Evolutionary conservation across 495 filamentous ascomycete species (phyloP), one percentile per base, ranked within the genome.

Genomic region (Penicillium macrosclerotiorum): DNA sequence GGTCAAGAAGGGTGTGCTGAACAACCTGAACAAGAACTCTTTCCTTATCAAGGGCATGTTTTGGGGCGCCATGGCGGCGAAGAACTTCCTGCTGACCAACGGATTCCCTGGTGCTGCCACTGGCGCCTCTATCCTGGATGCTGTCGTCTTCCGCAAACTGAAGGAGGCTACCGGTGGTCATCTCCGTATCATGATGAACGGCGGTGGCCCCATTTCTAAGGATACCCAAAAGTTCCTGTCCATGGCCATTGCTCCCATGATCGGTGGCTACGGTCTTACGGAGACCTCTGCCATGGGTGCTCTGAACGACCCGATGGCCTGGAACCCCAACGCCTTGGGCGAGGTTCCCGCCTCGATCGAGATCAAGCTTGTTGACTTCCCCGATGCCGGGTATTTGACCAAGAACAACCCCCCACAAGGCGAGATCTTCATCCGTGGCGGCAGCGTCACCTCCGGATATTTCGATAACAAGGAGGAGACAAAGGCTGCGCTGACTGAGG

Each of bases 271-370:
- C 60, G 93, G 93, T 37, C 76, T 97, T 56, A 98, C 93, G 4
- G 93, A 98, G 70, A 98, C 93, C 3, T 78, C 84, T 17, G 93
- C 90, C 36, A 96, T 96, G 89, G 94, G 93, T 54, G 82, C 84
- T 13, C 73, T 98, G 14, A 94, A 89, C 74, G 90, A 90, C 64
- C 93, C 93, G 4, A 63, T 84, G 52, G 85, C 92, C 53, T 98
- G 92, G 92, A 92, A 89, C 42, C 79, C 88, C 45, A 72, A 81
- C 14, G 82, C 85, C 18, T 79, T 95, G 44, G 93, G 93, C 44
- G 81, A 88, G 45, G 77, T 94, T 48, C 84, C 91, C n/a, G 82
- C 80, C 26, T 86, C 75, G 20, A 71, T 95, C 47, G 93, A 97
- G 65, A 71, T 91, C 60, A 98, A 98, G 76, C 83, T 98, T 14